Conservation (phyloP, 1,284 basidiomycete species). For the Marasmius fiardii region DNA sequence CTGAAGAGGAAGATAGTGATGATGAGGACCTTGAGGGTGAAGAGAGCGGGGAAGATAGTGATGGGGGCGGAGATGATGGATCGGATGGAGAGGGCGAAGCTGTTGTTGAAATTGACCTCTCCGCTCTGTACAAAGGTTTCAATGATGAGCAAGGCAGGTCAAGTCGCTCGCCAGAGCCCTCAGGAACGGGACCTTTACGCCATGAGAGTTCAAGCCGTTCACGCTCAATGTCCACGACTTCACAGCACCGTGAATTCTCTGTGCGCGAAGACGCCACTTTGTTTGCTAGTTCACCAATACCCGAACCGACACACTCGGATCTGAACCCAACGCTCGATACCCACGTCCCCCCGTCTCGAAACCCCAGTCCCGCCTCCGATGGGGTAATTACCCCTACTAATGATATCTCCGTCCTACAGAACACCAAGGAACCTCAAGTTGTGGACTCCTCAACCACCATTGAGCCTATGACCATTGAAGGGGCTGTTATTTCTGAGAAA, state of each 20-base stretch:
- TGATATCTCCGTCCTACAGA: background rate
- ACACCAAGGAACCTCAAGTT: background rate
- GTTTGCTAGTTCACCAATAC: background rate
- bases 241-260: no score
- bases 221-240: no score
- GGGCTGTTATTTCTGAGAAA: background rate
- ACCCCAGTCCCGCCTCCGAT: background rate
- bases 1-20: conserved; percentile 27
- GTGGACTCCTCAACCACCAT: background rate
- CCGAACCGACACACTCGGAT: background rate
- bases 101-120: conserved; percentile 19
- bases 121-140: conserved; percentile 19
- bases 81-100: conserved; percentile 16
- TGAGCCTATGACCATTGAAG: background rate
- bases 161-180: background rate
- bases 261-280: no score
- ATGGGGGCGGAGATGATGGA: conserved; percentile 15
- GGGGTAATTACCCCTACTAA: conserved; percentile 3
- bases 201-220: no score
- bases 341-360: background rate
- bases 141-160: background rate
- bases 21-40: conserved; percentile 20
- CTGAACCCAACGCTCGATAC: background rate
- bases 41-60: conserved; percentile 16
- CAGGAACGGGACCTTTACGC: background rate